Conservation (phyloP, 1,284 basidiomycete species). For the Tetrapyrgos nigripes region DNA sequence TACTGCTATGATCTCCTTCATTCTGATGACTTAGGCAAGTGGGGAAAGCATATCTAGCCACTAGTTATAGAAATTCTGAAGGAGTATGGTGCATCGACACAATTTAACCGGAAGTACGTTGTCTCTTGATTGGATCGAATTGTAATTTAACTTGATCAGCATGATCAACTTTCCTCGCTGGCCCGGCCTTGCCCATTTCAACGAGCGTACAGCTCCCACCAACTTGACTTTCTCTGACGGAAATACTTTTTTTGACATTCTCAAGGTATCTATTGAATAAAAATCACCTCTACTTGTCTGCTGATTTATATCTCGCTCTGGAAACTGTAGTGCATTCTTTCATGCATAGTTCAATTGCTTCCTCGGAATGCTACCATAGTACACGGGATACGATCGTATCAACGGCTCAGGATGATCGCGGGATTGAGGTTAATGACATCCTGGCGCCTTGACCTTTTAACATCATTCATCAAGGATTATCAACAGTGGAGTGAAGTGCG, state of each 20-base stretch:
- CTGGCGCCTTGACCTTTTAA: constrained; percentile 20
- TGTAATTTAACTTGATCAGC: constrained; percentile 13
- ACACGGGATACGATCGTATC: constrained; percentile 29
- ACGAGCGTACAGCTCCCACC: constrained; percentile 19
- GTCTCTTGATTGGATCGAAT: neutral
- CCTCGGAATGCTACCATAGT: constrained; percentile 26
- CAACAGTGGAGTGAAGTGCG: neutral
- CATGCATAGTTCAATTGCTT: constrained; percentile 30
- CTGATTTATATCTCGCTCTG: neutral
- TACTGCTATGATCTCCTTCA: constrained; percentile 26
- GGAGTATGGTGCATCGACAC: constrained; percentile 2
- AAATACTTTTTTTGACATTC: constrained; percentile 26
- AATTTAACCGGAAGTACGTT: constrained; percentile 19
- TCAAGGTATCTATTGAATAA: constrained; percentile 16
- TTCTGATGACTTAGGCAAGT: constrained; percentile 25
- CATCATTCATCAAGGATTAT: neutral
- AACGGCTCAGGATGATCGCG: constrained; percentile 26
- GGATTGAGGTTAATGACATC: constrained; percentile 31
- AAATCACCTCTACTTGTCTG: neutral
- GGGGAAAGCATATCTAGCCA: constrained; percentile 25
- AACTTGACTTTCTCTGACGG: constrained; percentile 28
- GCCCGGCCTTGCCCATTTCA: constrained; percentile 26
- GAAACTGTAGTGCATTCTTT: constrained; percentile 21
- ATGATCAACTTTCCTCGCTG: constrained; percentile 25
- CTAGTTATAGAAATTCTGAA: constrained; percentile 16